A percentile compares a stretch with the other conserved stretches of the same genome.
phyloP scores from a whole-genome alignment of 1,284 basidiomycete genomes.

The Microbotryum silenes-acaulis region DNA sequence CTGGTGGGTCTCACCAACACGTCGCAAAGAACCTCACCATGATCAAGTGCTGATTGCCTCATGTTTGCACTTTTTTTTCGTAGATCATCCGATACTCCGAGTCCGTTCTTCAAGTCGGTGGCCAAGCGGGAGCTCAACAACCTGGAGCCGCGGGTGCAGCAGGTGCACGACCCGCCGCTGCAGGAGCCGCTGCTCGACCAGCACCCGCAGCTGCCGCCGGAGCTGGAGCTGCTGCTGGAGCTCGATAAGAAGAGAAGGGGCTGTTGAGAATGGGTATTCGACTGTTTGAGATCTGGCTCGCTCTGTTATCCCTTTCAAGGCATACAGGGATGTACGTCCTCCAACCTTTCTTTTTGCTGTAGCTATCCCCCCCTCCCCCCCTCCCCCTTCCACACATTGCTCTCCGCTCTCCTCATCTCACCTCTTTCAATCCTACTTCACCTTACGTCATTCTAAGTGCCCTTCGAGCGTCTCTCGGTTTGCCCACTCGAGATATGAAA shows the following conservation, averaged over 20 bases:
- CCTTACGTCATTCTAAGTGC: no score
- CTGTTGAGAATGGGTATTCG: no score
- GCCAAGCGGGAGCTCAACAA: background rate
- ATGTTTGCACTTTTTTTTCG: background rate
- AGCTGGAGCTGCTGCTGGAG: conserved; percentile 9
- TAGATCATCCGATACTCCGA: conserved; percentile 31
- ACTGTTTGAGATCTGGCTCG: no score
- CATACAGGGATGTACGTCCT: no score
- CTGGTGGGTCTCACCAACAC: conserved; percentile 19
- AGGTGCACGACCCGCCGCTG: conserved; percentile 1
- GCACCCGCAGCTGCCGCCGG: conserved; percentile 9
- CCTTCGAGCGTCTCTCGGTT: no score
- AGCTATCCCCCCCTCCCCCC: no score
- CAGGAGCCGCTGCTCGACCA: background rate
- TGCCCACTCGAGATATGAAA: no score
- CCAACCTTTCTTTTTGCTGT: no score
- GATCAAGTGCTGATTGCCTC: background rate
- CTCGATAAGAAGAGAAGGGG: background rate
- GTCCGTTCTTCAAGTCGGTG: conserved; percentile 22
- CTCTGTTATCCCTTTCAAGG: no score
- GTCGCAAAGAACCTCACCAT: background rate
- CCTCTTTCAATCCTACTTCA: no score
- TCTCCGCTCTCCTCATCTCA: no score
- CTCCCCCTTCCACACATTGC: no score
- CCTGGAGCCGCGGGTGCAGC: conserved; percentile 3